These are phyloP conservation scores for Sophora flavescens DNA, from an alignment of 306 rosid species.

Conservation along the genomic window DNA sequence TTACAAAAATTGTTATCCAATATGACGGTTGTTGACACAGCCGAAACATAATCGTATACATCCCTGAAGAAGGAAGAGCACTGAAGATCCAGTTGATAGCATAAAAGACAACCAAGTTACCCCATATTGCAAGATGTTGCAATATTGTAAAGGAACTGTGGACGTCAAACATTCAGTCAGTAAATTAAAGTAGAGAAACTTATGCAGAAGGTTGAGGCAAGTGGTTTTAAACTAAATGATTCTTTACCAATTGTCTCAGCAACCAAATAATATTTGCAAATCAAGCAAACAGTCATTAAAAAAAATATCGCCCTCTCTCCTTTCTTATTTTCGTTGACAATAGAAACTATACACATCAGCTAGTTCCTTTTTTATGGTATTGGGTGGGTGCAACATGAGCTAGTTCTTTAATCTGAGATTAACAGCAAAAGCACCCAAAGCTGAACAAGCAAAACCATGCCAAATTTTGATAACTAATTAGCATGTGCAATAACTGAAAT, in stretches of 20 bases:
- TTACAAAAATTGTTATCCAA: conserved; percentile 87
- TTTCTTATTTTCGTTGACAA: conserved; percentile 5
- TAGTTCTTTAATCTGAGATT: conserved; percentile 7
- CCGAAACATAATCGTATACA: conserved; percentile 95
- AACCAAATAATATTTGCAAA: conserved; percentile 23
- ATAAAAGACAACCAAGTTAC: conserved; percentile 87
- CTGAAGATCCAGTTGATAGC: conserved; percentile 89
- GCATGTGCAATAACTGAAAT: conserved; percentile 19
- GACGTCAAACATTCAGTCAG: conserved; percentile 48
- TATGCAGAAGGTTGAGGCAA: conserved; percentile 29
- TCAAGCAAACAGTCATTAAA: conserved; percentile 16
- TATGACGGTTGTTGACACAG: conserved; percentile 87
- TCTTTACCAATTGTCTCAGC: neutral
- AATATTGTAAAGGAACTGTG: conserved; percentile 90
- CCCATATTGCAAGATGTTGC: conserved; percentile 96
- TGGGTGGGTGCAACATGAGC: no score
- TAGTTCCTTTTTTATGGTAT: neutral
- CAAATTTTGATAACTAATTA: neutral
- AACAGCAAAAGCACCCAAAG: conserved; percentile 7
- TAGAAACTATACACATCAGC: conserved; percentile 17
- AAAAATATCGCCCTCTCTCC: neutral
- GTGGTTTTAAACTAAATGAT: conserved; percentile 23
- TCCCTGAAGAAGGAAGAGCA: conserved; percentile 91
- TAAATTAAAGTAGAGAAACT: conserved; percentile 33
- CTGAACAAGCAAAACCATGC: conserved; percentile 20